Evolutionary conservation across 1,139 yeast species (phyloP), one percentile per base, ranked within the genome.

Genomic region (Kurtzmaniella quercitrusa): DNA sequence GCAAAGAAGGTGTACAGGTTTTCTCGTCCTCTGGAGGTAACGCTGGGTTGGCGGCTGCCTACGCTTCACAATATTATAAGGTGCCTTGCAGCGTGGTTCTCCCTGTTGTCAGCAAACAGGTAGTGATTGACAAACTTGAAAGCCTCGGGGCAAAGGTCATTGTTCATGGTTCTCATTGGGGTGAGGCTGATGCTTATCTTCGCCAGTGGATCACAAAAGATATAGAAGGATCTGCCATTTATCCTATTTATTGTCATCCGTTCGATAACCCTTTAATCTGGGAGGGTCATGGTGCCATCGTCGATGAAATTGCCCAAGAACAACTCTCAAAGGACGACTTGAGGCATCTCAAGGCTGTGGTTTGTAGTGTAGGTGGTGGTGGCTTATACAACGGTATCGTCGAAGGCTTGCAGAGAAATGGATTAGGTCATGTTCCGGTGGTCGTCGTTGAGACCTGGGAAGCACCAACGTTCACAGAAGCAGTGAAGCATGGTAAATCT

Each of bases 31-130:
- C 71, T 39, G 76, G 75, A 7, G 76, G 75, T 5, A 70, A 70
- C 50, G 76, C 76, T n/a, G 76, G 75, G 0, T 55, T 70, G 39
- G 74, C 75, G 11, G 76, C 75, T 10, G 76, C 74, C 2, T 70
- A 65, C 45, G 61, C 66, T 44, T 60, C 69, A 2, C 48, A 52
- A 23, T 54, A 51, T 45, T 66, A 57, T 46, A 44, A 50, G 2
- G 54, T 68, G 3, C 48, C 52, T 34, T 69, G 76, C 46, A 68
- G 73, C 2, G 75, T 70, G n/a, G 73, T 68, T 2, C 57, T 70
- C 3, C 76, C 76, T 0, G 44, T 42, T 3, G 50, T 42, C 8
- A 54, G 71, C 17, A 64, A 62, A 45, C 50, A 53, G 2, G 55
- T 56, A 17, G 65, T 70, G 0, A 47, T 62, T 12, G 54, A 53